Conservation (phyloP, 2,329 filamentous ascomycete species). For the Taxawa tesnikishii region DNA sequence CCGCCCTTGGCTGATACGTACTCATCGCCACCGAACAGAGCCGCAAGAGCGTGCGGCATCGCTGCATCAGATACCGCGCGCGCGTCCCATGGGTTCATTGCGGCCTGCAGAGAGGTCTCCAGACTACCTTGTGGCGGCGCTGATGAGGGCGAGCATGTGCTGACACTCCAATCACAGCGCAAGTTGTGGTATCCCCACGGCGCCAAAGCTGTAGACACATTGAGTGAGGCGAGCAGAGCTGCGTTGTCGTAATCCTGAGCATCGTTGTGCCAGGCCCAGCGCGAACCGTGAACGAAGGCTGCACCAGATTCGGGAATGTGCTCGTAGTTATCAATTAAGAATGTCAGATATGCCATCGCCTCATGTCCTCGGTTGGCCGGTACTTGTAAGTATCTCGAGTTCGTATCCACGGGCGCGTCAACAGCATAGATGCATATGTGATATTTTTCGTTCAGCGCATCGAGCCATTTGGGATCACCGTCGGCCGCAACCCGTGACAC, state of each 20-base stretch:
- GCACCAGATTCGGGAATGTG: slow-evolving; percentile 39
- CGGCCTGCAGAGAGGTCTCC: slow-evolving; percentile 28
- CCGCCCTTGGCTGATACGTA: slow-evolving; percentile 4
- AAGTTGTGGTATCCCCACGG: slow-evolving; percentile 35
- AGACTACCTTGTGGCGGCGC: slow-evolving; percentile 11
- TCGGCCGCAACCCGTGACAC: slow-evolving; percentile 29
- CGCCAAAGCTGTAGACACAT: slow-evolving; percentile 26
- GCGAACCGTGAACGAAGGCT: slow-evolving; percentile 48
- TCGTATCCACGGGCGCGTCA: slow-evolving; percentile 21
- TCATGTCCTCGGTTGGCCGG: slow-evolving; percentile 46
- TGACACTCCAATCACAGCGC: slow-evolving; percentile 37
- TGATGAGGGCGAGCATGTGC: slow-evolving; percentile 20
- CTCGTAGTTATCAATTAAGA: slow-evolving; percentile 49
- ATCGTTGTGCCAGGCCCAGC: slow-evolving; percentile 45
- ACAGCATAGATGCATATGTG: slow-evolving; percentile 35
- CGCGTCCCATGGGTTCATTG: slow-evolving; percentile 4
- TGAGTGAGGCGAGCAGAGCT: slow-evolving; percentile 24
- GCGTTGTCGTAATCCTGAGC: slow-evolving; percentile 36
- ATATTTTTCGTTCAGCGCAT: slow-evolving; percentile 24
- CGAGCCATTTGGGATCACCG: slow-evolving; percentile 30
- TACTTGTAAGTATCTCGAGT: slow-evolving; percentile 24
- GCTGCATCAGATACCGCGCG: slow-evolving; percentile 15
- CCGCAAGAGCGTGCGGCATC: slow-evolving; percentile 43
- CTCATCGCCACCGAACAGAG: slow-evolving; percentile 5
- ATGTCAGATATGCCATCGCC: slow-evolving; percentile 48